These are phyloP conservation scores for Starmerella tilneyi DNA, from an alignment of 805 yeast species.

Conservation along the genomic window DNA sequence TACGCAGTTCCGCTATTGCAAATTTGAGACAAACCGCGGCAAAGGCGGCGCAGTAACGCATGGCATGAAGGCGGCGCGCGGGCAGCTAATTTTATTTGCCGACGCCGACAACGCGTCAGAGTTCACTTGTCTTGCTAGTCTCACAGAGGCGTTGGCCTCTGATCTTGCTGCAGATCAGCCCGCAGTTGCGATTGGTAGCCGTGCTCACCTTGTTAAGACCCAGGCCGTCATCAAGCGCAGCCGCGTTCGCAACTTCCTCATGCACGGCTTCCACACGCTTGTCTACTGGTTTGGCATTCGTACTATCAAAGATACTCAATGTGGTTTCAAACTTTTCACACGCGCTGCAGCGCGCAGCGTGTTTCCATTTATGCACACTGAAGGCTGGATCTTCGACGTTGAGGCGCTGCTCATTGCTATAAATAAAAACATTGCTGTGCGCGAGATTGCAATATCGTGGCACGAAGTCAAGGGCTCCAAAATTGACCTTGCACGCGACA, in stretches of 20 bases:
- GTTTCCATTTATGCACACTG: conserved; percentile 89
- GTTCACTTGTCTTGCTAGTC: conserved; percentile 53
- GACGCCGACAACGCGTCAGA: conserved; percentile 96
- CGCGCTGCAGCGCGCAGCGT: conserved; percentile 51
- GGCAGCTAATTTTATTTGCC: conserved; percentile 70
- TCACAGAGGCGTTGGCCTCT: conserved; percentile 37
- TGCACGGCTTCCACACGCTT: conserved; percentile 83
- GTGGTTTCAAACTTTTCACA: conserved; percentile 92
- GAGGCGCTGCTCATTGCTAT: conserved; percentile 76
- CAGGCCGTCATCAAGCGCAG: conserved; percentile 95
- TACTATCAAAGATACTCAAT: conserved; percentile 83
- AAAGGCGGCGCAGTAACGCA: conserved; percentile 96
- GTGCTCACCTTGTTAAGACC: conserved; percentile 93
- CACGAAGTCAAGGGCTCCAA: conserved; percentile 95
- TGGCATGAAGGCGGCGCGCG: conserved; percentile 69
- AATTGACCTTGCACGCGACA: conserved; percentile 82
- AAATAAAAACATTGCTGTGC: conserved; percentile 53
- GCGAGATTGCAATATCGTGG: conserved; percentile 86
- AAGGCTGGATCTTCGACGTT: conserved; percentile 97
- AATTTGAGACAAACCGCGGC: conserved; percentile 69
- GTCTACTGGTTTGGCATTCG: conserved; percentile 84
- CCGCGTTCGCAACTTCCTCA: conserved; percentile 73
- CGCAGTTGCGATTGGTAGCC: conserved; percentile 75
- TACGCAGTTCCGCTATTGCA: conserved; percentile 59
- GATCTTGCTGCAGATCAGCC: conserved; percentile 29